Evolutionary conservation across 371 early-diverging fungal genomes (phyloP).

Genomic region (Mycotypha africana): DNA sequence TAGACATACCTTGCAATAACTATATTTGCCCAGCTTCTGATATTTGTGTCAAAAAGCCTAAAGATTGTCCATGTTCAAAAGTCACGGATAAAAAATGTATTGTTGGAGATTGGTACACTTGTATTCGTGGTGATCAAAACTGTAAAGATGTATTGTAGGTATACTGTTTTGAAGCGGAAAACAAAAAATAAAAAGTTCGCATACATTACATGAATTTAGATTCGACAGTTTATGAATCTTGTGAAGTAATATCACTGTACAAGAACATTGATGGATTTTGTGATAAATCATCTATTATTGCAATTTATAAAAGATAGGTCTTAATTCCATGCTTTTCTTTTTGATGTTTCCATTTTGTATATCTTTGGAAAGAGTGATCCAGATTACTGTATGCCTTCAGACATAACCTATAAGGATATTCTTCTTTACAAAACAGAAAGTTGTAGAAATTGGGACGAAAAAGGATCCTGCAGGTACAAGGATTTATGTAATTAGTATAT

Average conservation of each 20-base stretch:
- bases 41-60: slow-evolving; percentile 12
- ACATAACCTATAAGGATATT: slow-evolving; percentile 42
- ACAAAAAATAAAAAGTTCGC: neutral
- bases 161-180: neutral
- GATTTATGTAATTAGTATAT: no score
- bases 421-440: slow-evolving; percentile 91
- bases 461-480: slow-evolving; percentile 79
- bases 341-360: neutral
- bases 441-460: slow-evolving; percentile 80
- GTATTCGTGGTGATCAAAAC: slow-evolving; percentile 13
- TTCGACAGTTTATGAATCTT: no score
- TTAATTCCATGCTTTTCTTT: no score
- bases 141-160: slow-evolving; percentile 1
- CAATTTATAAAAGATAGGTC: no score
- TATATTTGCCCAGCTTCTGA: slow-evolving; percentile 14
- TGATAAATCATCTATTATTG: no score
- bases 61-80: slow-evolving; percentile 17
- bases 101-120: slow-evolving; percentile 20
- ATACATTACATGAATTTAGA: no score
- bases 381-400: slow-evolving; percentile 10
- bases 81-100: slow-evolving; percentile 12
- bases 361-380: neutral
- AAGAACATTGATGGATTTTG: no score
- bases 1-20: slow-evolving; percentile 11
- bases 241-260: no score